A percentile compares a stretch with the other conserved stretches of the same genome.
These are phyloP conservation scores for Kodamaea sp. DNA, from an alignment of 1,139 yeast species.

Conservation along the genomic window DNA sequence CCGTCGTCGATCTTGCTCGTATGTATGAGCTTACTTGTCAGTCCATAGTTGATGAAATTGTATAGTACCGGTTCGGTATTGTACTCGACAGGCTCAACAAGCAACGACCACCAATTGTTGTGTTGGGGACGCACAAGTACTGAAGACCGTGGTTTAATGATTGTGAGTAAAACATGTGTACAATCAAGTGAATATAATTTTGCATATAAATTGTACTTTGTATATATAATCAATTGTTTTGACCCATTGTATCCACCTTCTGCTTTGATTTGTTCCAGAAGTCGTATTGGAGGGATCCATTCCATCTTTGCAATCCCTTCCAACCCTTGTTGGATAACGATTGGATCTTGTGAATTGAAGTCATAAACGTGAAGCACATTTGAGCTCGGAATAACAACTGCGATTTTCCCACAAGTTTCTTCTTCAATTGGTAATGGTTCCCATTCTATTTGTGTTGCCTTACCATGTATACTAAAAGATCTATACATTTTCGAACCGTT, in stretches of 20 bases:
- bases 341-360: conserved; percentile 20
- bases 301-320: conserved; percentile 33
- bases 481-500: background rate
- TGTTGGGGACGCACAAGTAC: conserved; percentile 19
- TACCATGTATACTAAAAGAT: background rate
- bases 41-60: conserved; percentile 37
- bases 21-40: conserved; percentile 20
- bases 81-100: conserved; percentile 15
- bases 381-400: conserved; percentile 2
- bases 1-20: conserved; percentile 15
- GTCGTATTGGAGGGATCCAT: conserved; percentile 33
- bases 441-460: background rate
- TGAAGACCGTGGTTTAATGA: conserved; percentile 27
- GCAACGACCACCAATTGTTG: conserved; percentile 29
- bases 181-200: conserved; percentile 40
- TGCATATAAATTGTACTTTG: conserved; percentile 25
- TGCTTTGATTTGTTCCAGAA: background rate
- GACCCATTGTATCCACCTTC: conserved; percentile 25
- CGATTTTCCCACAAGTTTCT: conserved; percentile 4
- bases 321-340: conserved; percentile 26
- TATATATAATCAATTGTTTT: conserved; percentile 33
- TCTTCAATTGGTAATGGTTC: background rate
- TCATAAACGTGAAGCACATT: conserved; percentile 4
- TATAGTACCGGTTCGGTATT: conserved; percentile 23
- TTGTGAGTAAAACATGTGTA: conserved; percentile 29